Percentiles rank a stretch among this genome's conserved stretches.
Evolutionary conservation across 108 stramenopile genomes (phyloP).

Genomic region (Skeletonema potamos): DNA sequence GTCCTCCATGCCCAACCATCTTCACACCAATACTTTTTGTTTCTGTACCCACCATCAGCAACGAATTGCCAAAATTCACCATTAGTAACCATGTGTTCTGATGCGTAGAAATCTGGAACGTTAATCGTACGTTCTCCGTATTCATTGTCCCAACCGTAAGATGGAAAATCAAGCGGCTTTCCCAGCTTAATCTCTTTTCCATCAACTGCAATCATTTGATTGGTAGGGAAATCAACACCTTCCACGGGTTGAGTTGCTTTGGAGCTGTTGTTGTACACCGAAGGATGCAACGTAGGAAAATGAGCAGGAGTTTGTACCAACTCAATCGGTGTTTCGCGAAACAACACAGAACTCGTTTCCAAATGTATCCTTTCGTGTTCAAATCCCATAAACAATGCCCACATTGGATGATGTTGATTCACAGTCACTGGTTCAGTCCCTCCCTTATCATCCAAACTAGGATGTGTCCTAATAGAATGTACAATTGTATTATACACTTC

Average conservation of each 20-base stretch:
- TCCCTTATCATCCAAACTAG: slow-evolving; percentile 57
- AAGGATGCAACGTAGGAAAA: slow-evolving; percentile 84
- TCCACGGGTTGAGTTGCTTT: slow-evolving; percentile 52
- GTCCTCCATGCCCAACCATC: slow-evolving; percentile 93
- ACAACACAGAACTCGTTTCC: slow-evolving; percentile 93
- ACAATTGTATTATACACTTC: slow-evolving; percentile 75
- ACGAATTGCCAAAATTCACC: slow-evolving; percentile 95
- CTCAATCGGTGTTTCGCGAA: slow-evolving; percentile 87
- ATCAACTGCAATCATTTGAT: slow-evolving; percentile 66
- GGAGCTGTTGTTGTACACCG: slow-evolving; percentile 30
- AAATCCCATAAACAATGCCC: slow-evolving; percentile 90
- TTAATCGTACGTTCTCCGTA: slow-evolving; percentile 82
- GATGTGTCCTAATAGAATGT: slow-evolving; percentile 78
- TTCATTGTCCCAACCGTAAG: slow-evolving; percentile 97
- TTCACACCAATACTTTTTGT: slow-evolving; percentile 84
- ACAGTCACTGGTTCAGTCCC: slow-evolving; percentile 52
- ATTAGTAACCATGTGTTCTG: slow-evolving; percentile 91
- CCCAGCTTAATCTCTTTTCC: slow-evolving; percentile 69
- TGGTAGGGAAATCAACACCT: slow-evolving; percentile 66
- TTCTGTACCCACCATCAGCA: slow-evolving; percentile 86
- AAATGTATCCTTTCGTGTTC: slow-evolving; percentile 97
- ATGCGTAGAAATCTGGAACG: slow-evolving; percentile 81
- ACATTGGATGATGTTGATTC: slow-evolving; percentile 80
- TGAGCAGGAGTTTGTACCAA: slow-evolving; percentile 73
- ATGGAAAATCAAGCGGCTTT: slow-evolving; percentile 86